Evolutionary conservation across 225 moss, liverwort and hornwort genomes (phyloP).

Genomic region (Neckera pumila): DNA sequence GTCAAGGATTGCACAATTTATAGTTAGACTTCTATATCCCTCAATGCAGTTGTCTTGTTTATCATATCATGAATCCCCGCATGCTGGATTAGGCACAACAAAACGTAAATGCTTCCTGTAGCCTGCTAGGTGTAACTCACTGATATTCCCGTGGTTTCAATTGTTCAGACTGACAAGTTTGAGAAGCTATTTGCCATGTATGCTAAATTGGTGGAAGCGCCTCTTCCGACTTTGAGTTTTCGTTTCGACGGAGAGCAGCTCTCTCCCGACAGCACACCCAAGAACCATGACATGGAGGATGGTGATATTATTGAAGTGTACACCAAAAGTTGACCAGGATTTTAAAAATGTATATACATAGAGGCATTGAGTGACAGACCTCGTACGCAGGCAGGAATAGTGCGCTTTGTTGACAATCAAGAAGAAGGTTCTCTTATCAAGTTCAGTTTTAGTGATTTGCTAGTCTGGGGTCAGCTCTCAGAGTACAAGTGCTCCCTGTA

Average conservation of each 20-base stretch:
- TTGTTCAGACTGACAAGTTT: constrained; percentile 60
- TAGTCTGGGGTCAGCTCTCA: not conserved
- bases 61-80: not conserved
- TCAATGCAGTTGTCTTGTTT: not conserved
- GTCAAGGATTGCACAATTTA: not conserved
- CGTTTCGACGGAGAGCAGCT: constrained; percentile 66
- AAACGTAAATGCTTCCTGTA: not conserved
- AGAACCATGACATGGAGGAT: constrained; percentile 62
- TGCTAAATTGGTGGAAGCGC: constrained; percentile 38
- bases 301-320: constrained; percentile 71
- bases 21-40: not conserved
- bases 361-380: not conserved
- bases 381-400: not conserved
- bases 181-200: constrained; percentile 55
- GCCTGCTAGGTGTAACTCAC: not conserved
- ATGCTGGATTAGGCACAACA: not conserved
- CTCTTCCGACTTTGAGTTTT: constrained; percentile 37
- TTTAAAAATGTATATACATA: not conserved
- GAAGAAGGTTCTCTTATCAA: not conserved
- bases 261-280: constrained; percentile 44
- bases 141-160: not conserved
- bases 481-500: not conserved
- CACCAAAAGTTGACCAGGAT: constrained; percentile 8
- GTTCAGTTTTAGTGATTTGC: not conserved
- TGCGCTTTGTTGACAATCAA: not conserved